phyloP scores from a whole-genome alignment of 2,329 filamentous ascomycete genomes.

The Cladosporium cucumerinum region DNA sequence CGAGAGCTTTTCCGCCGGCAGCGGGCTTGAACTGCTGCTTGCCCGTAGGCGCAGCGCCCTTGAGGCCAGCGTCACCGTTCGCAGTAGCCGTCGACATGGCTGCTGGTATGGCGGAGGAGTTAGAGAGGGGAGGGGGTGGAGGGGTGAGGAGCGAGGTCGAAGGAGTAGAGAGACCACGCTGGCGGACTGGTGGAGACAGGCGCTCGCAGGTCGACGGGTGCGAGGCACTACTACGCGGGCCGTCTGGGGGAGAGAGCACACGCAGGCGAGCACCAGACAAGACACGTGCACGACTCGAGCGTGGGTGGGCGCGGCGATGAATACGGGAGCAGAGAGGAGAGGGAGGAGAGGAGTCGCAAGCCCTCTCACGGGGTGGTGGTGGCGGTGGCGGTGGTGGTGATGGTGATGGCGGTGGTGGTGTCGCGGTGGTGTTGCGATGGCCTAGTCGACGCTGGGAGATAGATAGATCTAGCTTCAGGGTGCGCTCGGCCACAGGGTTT shows the following conservation, averaged over 20 bases:
- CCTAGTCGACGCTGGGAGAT: not conserved
- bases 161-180: not conserved
- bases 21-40: conserved; percentile 49
- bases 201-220: not conserved
- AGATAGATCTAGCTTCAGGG: not conserved
- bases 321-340: not conserved
- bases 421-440: not conserved
- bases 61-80: conserved; percentile 28
- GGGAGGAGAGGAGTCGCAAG: not conserved
- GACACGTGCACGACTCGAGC: not conserved
- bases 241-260: not conserved
- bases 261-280: not conserved
- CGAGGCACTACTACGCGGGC: not conserved
- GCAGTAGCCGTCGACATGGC: conserved; percentile 31
- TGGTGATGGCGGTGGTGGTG: not conserved
- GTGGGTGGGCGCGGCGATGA: not conserved
- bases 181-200: not conserved
- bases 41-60: conserved; percentile 17
- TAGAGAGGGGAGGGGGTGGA: conserved; percentile 18
- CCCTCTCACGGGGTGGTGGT: not conserved
- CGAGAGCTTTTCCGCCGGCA: conserved; percentile 49
- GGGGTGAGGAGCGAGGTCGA: conserved; percentile 14
- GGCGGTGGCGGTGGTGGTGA: not conserved
- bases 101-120: conserved; percentile 15
- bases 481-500: not conserved